Evolutionary conservation across 257 asterid species (phyloP).

Genomic region (Solanum habrochaites): DNA sequence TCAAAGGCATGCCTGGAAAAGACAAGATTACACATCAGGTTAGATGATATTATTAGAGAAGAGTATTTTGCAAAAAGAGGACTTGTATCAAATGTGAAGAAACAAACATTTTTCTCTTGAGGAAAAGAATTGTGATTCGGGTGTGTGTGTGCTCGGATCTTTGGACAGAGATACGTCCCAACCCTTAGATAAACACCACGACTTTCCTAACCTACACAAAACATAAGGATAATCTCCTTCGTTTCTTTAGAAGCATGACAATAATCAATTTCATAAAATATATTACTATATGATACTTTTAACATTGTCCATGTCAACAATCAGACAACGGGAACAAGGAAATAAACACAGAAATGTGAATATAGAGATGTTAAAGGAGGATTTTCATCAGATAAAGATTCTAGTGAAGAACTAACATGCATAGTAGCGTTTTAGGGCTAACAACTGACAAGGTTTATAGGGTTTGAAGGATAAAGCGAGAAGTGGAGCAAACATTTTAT

Average conservation of each 20-base stretch:
- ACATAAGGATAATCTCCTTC: not conserved
- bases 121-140: too few species aligned
- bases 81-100: not conserved
- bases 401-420: not conserved
- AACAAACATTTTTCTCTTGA: not conserved
- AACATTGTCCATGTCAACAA: not conserved
- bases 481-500: too few species aligned
- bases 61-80: not conserved
- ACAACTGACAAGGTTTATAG: too few species aligned
- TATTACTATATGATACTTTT: not conserved
- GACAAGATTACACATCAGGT: not conserved
- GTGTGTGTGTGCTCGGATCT: not conserved
- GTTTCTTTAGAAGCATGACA: not conserved
- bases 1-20: slow-evolving; percentile 64
- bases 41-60: not conserved
- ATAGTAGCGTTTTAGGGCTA: too few species aligned
- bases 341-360: not conserved
- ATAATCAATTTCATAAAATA: not conserved
- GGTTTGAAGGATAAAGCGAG: too few species aligned
- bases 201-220: not conserved
- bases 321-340: not conserved
- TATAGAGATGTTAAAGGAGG: not conserved
- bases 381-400: not conserved
- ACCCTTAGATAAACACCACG: not conserved
- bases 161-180: not conserved